Evolutionary conservation across 1,139 yeast species (phyloP), one percentile per base, ranked within the genome.

Genomic region (Pichia sp.): DNA sequence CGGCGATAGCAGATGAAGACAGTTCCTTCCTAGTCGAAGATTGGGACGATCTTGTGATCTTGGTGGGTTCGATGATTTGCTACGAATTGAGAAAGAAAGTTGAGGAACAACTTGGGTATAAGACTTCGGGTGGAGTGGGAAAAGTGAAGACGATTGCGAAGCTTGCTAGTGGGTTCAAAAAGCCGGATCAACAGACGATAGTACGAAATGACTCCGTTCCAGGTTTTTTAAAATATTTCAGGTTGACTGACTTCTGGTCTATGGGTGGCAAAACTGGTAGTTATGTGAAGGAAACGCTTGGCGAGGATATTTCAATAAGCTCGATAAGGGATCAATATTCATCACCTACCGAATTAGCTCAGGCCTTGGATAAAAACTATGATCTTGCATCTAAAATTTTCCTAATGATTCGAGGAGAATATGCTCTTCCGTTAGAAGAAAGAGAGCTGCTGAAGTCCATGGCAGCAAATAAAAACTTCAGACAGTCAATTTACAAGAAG

Each of bases 231-330:
- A 73, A 73, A 43, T 74, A 77, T 49, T 85, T 87, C 65, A 82
- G 83, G 56, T 67, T 93, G 23, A 79, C 80, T 1, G 96, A 92
- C 63, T 79, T 92, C 56, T 86, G 96, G 76, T 92, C 96, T 0
- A 74, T 92, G 76, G 99, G 99, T 4, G 99, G 99, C 2, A 89
- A 88, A 63, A 72, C 79, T 6, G 99, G 99, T 0, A 84, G 84
- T 8, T 72, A 72, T n/a, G 72, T 90, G 0, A 62, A 77, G 29
- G 68, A 71, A 16, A 68, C 73, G 36, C 70, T 84, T 34, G 72
- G 74, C 5, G 54, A 52, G 38, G 61, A 54, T 4, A 53, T 46
- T 15, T 61, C 58, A 29, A 62, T 62, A 2, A 77, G 82, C 2
- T 77, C 66, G 56, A 75, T 86, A 2, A 68, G 87, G 52, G 78